phyloP scores from a whole-genome alignment of 202 grass and related monocot genomes.

The Elaeis oleifera region DNA sequence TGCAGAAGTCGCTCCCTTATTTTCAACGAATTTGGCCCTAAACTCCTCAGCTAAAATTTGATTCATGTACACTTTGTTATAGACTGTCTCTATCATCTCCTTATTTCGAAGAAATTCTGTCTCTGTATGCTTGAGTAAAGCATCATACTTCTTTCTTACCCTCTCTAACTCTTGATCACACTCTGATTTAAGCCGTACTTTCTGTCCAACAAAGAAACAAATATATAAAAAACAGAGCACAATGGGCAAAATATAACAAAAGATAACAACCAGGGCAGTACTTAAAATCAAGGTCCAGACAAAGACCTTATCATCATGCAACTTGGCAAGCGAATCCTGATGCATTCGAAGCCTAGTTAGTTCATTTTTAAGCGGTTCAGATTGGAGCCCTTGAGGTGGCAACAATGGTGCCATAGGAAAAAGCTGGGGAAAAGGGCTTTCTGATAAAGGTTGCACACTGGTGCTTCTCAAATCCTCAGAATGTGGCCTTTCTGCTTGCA shows the following conservation, averaged over 20 bases:
- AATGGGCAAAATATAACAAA: conserved; percentile 19
- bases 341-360: conserved; percentile 51
- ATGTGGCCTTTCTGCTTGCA: conserved; percentile 24
- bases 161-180: conserved; percentile 64
- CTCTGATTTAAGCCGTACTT: conserved; percentile 37
- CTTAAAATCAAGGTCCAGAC: conserved; percentile 12
- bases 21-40: conserved; percentile 71
- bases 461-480: conserved; percentile 19
- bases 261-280: conserved; percentile 3
- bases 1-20: conserved; percentile 11
- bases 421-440: conserved; percentile 32
- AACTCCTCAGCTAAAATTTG: conserved; percentile 91
- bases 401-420: conserved; percentile 58
- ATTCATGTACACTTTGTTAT: conserved; percentile 62
- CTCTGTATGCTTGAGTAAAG: conserved; percentile 53
- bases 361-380: conserved; percentile 85
- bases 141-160: conserved; percentile 62
- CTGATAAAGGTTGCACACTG: conserved; percentile 22
- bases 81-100: conserved; percentile 45
- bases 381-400: conserved; percentile 45
- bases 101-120: conserved; percentile 45
- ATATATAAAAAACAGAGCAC: conserved; percentile 8
- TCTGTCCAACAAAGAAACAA: conserved; percentile 35
- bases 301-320: conserved; percentile 51
- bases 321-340: conserved; percentile 44